Base-by-base conservation (phyloP, 192 early-diverging fungal genomes). In the Jimgerdemannia flammicorona region DNA sequence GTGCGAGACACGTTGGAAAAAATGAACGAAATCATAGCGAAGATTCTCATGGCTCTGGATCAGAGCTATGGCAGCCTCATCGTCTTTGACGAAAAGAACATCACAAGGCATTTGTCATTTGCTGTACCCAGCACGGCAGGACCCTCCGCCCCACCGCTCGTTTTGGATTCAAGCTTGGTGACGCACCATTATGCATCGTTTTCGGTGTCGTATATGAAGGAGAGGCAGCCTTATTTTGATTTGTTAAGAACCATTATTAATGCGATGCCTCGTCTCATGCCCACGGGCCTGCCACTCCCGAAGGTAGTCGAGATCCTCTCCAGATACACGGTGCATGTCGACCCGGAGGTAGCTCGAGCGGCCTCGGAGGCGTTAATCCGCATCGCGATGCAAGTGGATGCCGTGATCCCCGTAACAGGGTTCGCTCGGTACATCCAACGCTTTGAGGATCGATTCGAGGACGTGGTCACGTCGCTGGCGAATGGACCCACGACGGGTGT, bases 251-350 rank as follows among this genome's bases (percentile, higher is more conserved):
- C 92, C 2, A 89, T 89, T 79, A 78, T 97, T 17, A 90, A 92
- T 64, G 82, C 86, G 59, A 78, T 96, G 40, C 95, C 95, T 10
- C 81, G 93, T 6, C 79, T 91, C 11, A 82, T 87, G 69, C 93
- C 93, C 43, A 84, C 90, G 7, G 90, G 91, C 41, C 80, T 93
- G 0, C 79, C 84, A 0, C 78, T 90, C 14, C 75, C 81, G 19
- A 87, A 85, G 64, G 70, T 97, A 2, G 85, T 97, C 0, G 97
- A 97, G 44, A 91, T 94, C 74, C 77, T 99, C 29, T 85, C 90
- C 18, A 84, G 91, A 40, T 98, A 94, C 70, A 87, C 92, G 0
- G 83, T 95, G 3, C 96, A 97, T 81, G 86, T 90, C n/a, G 96
- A 99, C 81, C 90, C 93, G 44, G 86, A 90, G 40, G 84, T 99